Base-by-base conservation (phyloP, 2,329 filamentous ascomycete species). In the Phyllosticta citriasiana region DNA sequence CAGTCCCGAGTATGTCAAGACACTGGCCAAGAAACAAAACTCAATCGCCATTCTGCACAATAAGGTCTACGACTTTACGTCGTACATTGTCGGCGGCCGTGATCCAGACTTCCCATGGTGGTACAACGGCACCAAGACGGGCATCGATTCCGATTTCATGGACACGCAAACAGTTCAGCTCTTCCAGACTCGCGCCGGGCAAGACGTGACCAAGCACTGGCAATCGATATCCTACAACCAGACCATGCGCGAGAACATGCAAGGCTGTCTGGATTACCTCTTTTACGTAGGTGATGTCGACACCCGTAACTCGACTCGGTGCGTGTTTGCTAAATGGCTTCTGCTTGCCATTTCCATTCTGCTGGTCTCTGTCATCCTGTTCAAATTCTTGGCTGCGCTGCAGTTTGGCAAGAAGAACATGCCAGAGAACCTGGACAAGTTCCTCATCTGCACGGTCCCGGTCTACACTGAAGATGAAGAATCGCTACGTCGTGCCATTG, bases 381-480 rank as follows among this genome's bases (percentile, higher is more conserved):
- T 97, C 85, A 99, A 99, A 74, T 99, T 99, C 79, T 82, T 97
- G 66, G 95, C 95, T 33, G 94, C 94, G 7, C 81, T 99, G 62
- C 94, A 99, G 71, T 99, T 99, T 69, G 88, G 90, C 53, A 86
- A 82, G 67, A 96, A 96, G 78, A 97, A 89, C 65, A 78, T 93
- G 47, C 95, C 94, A 0, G 94, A 99, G 76, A 94, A 97, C 71
- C 84, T 99, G 30, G 94, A 99, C 77, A 99, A 99, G 73, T 99
- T 99, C 73, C 82, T 99, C 73, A 97, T 99, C 76, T 96, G 91
- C 71, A 95, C 97, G 74, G 93, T 99, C 63, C 94, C 94, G 0
- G 94, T 91, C 1, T 99, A 99, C 70, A 99, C 94, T 0, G 94
- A 99, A 79, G 94, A 97, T 71, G 95, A 99, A 74, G 95, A 99